Evolutionary conservation across 2,329 filamentous ascomycete species (phyloP).

Genomic region (Nannizziopsis barbatae): DNA sequence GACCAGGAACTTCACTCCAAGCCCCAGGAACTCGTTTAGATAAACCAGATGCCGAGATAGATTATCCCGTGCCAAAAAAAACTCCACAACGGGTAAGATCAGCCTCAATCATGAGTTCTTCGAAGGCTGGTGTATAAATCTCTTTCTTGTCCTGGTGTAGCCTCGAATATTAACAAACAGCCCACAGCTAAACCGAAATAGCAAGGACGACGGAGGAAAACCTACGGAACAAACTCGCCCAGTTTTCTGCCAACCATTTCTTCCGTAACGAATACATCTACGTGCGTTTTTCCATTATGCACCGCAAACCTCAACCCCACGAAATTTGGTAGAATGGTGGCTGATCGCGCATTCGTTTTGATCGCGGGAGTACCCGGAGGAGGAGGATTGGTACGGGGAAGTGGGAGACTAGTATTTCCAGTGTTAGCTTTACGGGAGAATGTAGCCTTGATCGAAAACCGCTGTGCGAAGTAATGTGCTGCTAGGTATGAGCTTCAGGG

Average conservation of each 20-base stretch:
- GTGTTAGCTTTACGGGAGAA: neutral
- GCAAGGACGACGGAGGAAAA: conserved; percentile 19
- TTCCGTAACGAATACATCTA: conserved; percentile 73
- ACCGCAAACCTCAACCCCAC: conserved; percentile 82
- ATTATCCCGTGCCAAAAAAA: no score
- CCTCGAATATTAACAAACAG: neutral
- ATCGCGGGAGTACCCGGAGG: conserved; percentile 59
- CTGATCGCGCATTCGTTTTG: conserved; percentile 73
- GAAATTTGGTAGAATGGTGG: conserved; percentile 85
- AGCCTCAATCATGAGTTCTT: conserved; percentile 43
- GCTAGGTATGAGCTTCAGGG: neutral
- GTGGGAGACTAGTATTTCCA: conserved; percentile 25
- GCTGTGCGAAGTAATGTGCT: neutral
- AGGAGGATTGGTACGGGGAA: conserved; percentile 38
- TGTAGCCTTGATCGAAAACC: no score
- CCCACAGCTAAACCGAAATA: neutral
- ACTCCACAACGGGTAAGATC: neutral
- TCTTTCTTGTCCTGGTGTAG: conserved; percentile 50
- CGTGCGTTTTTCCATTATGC: conserved; percentile 81
- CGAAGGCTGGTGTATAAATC: conserved; percentile 56
- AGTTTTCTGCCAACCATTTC: conserved; percentile 96
- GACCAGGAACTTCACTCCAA: neutral
- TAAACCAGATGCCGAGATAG: no score
- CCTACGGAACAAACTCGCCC: conserved; percentile 81
- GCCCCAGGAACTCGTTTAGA: no score